These are phyloP conservation scores for Platanthera zijinensis DNA, from an alignment of 106 monocot species.

Conservation along the genomic window DNA sequence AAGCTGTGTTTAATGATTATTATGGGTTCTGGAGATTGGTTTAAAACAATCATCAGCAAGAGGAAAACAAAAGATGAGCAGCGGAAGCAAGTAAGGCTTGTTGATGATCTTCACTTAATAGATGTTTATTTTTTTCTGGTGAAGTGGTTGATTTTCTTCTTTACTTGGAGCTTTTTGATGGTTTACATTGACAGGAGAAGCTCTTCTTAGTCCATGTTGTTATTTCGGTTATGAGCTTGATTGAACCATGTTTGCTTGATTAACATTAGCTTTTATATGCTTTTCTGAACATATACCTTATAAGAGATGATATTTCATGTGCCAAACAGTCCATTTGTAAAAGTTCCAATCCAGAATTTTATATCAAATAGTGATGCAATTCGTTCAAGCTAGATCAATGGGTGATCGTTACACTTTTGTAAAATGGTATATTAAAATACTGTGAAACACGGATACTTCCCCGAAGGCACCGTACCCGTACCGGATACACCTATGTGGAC, in stretches of 20 bases:
- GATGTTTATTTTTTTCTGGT: not conserved
- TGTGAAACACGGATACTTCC: no score
- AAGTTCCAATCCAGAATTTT: not conserved
- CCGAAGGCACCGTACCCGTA: no score
- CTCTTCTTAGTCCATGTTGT: not conserved
- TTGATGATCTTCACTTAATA: not conserved
- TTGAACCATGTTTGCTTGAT: not conserved
- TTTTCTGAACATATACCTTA: not conserved
- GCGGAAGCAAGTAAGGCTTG: constrained; percentile 34
- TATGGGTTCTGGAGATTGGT: constrained; percentile 83
- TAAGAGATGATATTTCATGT: not conserved
- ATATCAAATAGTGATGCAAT: no score
- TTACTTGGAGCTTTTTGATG: not conserved
- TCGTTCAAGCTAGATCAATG: no score
- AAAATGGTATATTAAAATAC: no score
- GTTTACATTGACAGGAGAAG: not conserved
- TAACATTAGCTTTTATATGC: not conserved
- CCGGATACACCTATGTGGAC: no score
- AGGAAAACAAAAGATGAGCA: constrained; percentile 41
- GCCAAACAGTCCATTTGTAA: not conserved
- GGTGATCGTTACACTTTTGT: no score
- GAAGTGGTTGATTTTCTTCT: not conserved
- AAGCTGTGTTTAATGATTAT: constrained; percentile 22
- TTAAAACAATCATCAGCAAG: constrained; percentile 54
- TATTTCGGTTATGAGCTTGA: not conserved